Conservation (phyloP, 805 yeast genomes). For the Metschnikowia gruessii region DNA sequence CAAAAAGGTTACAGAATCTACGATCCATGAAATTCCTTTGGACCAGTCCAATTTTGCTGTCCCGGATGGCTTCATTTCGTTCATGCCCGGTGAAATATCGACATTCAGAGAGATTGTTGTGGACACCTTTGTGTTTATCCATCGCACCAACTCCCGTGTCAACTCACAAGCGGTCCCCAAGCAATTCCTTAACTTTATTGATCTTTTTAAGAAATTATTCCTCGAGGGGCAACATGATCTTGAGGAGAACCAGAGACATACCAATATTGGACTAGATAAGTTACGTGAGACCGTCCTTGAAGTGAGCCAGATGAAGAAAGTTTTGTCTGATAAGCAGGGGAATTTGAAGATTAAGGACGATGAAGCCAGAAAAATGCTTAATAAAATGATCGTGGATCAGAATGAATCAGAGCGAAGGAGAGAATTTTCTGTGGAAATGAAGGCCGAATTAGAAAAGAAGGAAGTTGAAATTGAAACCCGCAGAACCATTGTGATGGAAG, state of each 20-base stretch:
- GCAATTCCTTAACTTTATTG: slow-evolving; percentile 50
- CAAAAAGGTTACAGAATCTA: slow-evolving; percentile 45
- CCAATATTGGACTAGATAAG: slow-evolving; percentile 69
- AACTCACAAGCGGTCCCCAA: slow-evolving; percentile 45
- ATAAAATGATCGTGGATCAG: slow-evolving; percentile 76
- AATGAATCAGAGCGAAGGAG: slow-evolving; percentile 89
- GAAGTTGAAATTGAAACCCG: slow-evolving; percentile 58
- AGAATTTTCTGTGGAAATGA: slow-evolving; percentile 78
- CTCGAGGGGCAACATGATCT: slow-evolving; percentile 44
- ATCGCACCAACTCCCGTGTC: slow-evolving; percentile 27
- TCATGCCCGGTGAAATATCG: slow-evolving; percentile 13
- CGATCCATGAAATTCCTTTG: slow-evolving; percentile 49
- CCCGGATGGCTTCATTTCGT: slow-evolving; percentile 27
- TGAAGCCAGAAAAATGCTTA: slow-evolving; percentile 69
- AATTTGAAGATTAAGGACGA: slow-evolving; percentile 53
- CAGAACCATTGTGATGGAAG: slow-evolving; percentile 52
- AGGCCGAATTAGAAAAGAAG: slow-evolving; percentile 63
- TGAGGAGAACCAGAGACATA: slow-evolving; percentile 68
- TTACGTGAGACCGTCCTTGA: slow-evolving; percentile 72
- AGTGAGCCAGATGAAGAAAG: slow-evolving; percentile 57
- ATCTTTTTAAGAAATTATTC: slow-evolving; percentile 44
- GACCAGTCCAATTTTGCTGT: slow-evolving; percentile 43
- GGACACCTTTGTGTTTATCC: slow-evolving; percentile 47
- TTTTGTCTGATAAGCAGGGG: slow-evolving; percentile 51
- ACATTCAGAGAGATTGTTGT: slow-evolving; percentile 46